Evolutionary conservation across 495 filamentous ascomycete genomes (phyloP).

Genomic region (Aspergillus heteromorphus): DNA sequence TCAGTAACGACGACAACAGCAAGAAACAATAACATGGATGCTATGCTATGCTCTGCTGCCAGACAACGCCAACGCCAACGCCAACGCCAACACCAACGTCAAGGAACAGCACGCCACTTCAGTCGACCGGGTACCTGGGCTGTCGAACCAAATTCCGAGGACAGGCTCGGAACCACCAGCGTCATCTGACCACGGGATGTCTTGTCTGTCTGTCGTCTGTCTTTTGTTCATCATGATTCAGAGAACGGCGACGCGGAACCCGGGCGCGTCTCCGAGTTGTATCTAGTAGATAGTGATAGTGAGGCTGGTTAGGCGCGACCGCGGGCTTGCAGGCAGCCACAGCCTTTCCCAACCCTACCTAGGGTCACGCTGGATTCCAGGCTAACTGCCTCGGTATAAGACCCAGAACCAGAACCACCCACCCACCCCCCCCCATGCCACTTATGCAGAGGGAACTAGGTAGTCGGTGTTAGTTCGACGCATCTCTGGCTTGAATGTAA

Average conservation of each 20-base stretch:
- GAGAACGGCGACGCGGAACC: slow-evolving; percentile 14
- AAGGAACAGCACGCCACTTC: background rate
- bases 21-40: no score
- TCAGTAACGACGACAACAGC: no score
- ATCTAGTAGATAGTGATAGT: background rate
- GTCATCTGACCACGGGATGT: slow-evolving; percentile 9
- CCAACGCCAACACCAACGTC: background rate
- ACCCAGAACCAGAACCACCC: no score
- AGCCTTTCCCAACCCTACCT: no score
- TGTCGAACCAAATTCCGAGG: background rate
- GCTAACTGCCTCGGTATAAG: slow-evolving; percentile 7
- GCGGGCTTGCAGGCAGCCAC: slow-evolving; percentile 20
- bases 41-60: no score
- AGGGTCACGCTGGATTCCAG: background rate
- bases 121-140: background rate
- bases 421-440: slow-evolving; percentile 14
- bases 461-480: slow-evolving; percentile 2
- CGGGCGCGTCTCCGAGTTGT: slow-evolving; percentile 22
- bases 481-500: slow-evolving; percentile 8
- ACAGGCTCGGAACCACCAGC: background rate
- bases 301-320: slow-evolving; percentile 22
- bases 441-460: slow-evolving; percentile 12
- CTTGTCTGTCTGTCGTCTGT: background rate
- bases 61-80: no score
- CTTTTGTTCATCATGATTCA: background rate